Percentiles rank a stretch among this genome's conserved stretches.
These are phyloP conservation scores for Tuber magnatum DNA, from an alignment of 495 filamentous ascomycete species.

Conservation along the genomic window DNA sequence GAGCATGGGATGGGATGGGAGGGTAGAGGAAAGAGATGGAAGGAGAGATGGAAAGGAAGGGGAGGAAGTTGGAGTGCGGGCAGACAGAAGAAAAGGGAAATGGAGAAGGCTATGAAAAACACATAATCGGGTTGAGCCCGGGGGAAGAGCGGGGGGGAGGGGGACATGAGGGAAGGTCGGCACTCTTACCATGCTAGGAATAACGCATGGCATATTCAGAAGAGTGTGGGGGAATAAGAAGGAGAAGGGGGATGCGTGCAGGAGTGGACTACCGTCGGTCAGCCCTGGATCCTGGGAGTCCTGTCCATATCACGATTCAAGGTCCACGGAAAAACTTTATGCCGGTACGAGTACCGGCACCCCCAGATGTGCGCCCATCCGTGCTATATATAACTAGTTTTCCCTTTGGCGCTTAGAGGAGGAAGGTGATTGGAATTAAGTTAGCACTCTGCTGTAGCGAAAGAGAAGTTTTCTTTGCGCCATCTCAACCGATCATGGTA, in stretches of 20 bases:
- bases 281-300: neutral
- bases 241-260: neutral
- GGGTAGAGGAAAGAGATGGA: neutral
- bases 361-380: neutral
- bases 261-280: neutral
- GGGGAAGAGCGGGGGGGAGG: neutral
- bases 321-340: neutral
- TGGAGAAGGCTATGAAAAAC: neutral
- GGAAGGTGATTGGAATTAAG: neutral
- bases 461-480: neutral
- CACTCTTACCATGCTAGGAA: neutral
- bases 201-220: neutral
- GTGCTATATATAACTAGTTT: neutral
- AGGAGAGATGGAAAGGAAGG: neutral
- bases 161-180: neutral
- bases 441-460: neutral
- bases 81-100: neutral
- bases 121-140: neutral
- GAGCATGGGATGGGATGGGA: neutral
- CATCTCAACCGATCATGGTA: neutral
- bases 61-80: neutral
- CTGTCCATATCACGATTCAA: neutral
- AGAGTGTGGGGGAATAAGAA: neutral
- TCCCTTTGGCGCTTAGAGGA: neutral
- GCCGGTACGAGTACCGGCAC: neutral